phyloP scores from a whole-genome alignment of 2,329 filamentous ascomycete species.

The Penicillium sp. region DNA sequence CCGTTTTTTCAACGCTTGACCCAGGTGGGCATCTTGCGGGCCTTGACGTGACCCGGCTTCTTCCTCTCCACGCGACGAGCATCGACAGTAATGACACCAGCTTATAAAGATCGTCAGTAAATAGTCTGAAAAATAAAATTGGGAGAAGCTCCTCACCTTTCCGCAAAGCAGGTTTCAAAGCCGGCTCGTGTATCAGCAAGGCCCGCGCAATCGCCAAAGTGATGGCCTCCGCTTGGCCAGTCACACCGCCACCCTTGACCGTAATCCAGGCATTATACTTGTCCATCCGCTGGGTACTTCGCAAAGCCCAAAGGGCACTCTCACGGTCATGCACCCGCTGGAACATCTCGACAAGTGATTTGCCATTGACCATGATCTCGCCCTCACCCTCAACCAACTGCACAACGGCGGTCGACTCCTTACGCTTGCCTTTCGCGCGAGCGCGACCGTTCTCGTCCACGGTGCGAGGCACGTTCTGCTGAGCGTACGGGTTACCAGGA shows the following conservation, averaged over 20 bases:
- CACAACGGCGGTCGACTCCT: slow-evolving; percentile 79
- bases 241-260: slow-evolving; percentile 82
- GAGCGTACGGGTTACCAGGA: slow-evolving; percentile 67
- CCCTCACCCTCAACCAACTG: slow-evolving; percentile 91
- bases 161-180: slow-evolving; percentile 79
- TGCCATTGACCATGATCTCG: slow-evolving; percentile 86
- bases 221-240: slow-evolving; percentile 92
- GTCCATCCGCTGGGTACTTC: slow-evolving; percentile 76
- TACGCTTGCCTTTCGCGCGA: slow-evolving; percentile 78
- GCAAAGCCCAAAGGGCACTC: slow-evolving; percentile 88
- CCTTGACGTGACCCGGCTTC: slow-evolving; percentile 94
- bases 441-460: slow-evolving; percentile 78
- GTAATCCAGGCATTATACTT: slow-evolving; percentile 96
- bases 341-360: slow-evolving; percentile 77
- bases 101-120: slow-evolving; percentile 50
- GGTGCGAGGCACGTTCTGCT: slow-evolving; percentile 58
- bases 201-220: slow-evolving; percentile 87
- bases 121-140: background rate
- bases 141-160: slow-evolving; percentile 70
- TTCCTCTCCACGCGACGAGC: slow-evolving; percentile 92
- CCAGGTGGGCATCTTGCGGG: slow-evolving; percentile 97
- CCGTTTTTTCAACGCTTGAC: slow-evolving; percentile 66
- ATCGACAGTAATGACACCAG: slow-evolving; percentile 89
- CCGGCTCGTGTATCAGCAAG: slow-evolving; percentile 85
- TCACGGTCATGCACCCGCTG: slow-evolving; percentile 89